Conservation (phyloP, 495 filamentous ascomycete species). For the Penicillium flavigenum region DNA sequence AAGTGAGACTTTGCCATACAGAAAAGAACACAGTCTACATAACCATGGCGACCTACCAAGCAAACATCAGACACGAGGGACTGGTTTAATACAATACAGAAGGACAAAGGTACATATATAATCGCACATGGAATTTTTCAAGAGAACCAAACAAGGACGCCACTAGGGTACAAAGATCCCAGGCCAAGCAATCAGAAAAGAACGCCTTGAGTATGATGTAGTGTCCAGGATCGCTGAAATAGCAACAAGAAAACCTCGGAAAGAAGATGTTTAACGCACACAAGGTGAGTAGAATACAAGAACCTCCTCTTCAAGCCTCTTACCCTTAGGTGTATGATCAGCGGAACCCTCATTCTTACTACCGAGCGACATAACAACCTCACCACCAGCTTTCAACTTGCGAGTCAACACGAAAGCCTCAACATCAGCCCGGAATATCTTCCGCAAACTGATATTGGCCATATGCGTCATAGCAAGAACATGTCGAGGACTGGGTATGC, state of each 20-base stretch:
- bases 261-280: not conserved
- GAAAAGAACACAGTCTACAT: not conserved
- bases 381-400: constrained; percentile 1
- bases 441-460: constrained; percentile 38
- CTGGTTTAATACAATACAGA: not conserved
- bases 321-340: not conserved
- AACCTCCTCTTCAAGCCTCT: not conserved
- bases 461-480: constrained; percentile 43
- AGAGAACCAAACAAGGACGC: not conserved
- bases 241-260: not conserved
- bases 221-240: constrained; percentile 10
- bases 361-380: too few species aligned
- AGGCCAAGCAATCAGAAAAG: not conserved
- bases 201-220: constrained; percentile 27
- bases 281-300: not conserved
- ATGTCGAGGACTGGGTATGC: constrained; percentile 30
- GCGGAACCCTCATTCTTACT: not conserved
- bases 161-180: not conserved
- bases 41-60: not conserved
- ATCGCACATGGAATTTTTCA: not conserved
- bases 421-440: constrained; percentile 28
- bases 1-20: not conserved
- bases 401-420: constrained; percentile 6
- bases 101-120: not conserved
- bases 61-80: not conserved